Evolutionary conservation across 148 eudicot species (phyloP).

Genomic region (Rhododendron ferrugineum): DNA sequence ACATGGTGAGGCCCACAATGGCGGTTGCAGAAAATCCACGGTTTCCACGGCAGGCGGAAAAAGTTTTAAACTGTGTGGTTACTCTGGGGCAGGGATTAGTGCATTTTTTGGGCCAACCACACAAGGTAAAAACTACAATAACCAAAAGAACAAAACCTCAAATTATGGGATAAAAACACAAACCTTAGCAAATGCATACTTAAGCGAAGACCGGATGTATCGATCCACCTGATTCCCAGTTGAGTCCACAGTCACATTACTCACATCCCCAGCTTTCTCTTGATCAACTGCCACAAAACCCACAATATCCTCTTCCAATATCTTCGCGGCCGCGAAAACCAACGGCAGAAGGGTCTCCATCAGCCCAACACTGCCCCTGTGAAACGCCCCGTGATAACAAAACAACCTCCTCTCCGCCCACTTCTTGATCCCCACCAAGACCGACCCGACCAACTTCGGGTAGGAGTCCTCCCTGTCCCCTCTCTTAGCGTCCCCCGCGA

Average conservation of each 20-base stretch:
- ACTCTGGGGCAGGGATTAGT: background rate
- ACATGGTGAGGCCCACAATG: no score
- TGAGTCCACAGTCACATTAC: slow-evolving; percentile 13
- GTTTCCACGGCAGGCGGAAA: no score
- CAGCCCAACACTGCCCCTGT: slow-evolving; percentile 26
- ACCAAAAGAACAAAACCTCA: background rate
- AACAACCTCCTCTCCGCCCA: slow-evolving; percentile 73
- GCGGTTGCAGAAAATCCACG: no score
- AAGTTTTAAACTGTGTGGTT: background rate
- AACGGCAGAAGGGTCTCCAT: slow-evolving; percentile 69
- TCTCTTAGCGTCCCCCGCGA: slow-evolving; percentile 62
- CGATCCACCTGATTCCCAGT: slow-evolving; percentile 56
- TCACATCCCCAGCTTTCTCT: slow-evolving; percentile 29
- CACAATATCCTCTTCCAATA: slow-evolving; percentile 61
- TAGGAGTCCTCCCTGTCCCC: slow-evolving; percentile 51
- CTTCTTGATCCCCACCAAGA: slow-evolving; percentile 45
- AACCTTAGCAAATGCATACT: slow-evolving; percentile 71
- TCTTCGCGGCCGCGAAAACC: slow-evolving; percentile 46
- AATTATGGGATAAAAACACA: background rate
- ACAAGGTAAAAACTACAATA: background rate
- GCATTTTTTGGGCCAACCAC: background rate
- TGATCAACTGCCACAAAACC: slow-evolving; percentile 28
- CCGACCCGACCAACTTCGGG: slow-evolving; percentile 49
- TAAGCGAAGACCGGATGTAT: slow-evolving; percentile 64
- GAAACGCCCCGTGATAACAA: slow-evolving; percentile 46